Conservation (phyloP, 495 filamentous ascomycete species). For the Penicillium tannophilum region DNA sequence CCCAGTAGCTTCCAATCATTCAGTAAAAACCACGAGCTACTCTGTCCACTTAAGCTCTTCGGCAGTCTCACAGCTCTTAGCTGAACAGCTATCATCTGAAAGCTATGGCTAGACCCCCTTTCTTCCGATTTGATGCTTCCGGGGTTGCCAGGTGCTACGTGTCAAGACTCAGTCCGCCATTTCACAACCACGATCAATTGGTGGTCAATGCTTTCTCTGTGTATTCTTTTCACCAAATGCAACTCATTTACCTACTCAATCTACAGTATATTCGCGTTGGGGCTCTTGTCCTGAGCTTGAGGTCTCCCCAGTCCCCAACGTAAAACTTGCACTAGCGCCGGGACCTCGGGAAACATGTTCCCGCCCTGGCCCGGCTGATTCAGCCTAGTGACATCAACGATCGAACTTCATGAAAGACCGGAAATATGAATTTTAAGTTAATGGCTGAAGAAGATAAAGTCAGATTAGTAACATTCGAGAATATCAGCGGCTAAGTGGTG, state of each 20-base stretch:
- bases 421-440: not conserved
- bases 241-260: conserved; percentile 8
- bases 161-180: conserved; percentile 15
- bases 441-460: not conserved
- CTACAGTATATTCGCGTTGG: not conserved
- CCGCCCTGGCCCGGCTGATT: conserved; percentile 31
- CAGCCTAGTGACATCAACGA: conserved; percentile 27
- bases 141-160: conserved; percentile 15
- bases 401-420: not conserved
- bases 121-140: conserved; percentile 12
- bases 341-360: conserved; percentile 28
- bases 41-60: not conserved
- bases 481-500: conserved; percentile 1
- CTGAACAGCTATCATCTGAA: conserved; percentile 1
- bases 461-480: not conserved
- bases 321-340: conserved; percentile 31
- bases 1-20: conserved; percentile 1
- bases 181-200: conserved; percentile 19
- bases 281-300: conserved; percentile 14
- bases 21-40: too few relatives aligned
- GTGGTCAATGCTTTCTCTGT: conserved; percentile 11
- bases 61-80: conserved; percentile 1
- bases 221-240: not conserved
- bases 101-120: conserved; percentile 11
- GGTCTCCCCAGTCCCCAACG: conserved; percentile 18